Evolutionary conservation across 257 asterid species (phyloP), one percentile per base, ranked within the genome.

Genomic region (Agastache rugosa): DNA sequence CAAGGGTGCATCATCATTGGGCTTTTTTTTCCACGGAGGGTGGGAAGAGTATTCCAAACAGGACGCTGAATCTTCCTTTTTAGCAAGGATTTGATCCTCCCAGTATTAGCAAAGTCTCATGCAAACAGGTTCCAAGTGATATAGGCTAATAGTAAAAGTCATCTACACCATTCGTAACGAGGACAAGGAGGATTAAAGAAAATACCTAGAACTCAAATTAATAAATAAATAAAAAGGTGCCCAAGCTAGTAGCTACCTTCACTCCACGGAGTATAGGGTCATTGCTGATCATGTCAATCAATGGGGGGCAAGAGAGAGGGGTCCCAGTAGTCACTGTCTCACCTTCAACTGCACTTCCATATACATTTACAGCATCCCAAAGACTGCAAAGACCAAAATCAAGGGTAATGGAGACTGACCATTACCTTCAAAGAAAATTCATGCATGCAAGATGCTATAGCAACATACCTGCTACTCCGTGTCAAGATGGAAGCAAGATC

Each of bases 401-500:
- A 61, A 34, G 71, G 56, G 44, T 55, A 67, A 79, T 50, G 29
- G 54, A 76, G 58, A 67, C 69, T 67, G 47, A 69, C 60, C 51
- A 53, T 70, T 35, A 63, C 17, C 11, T 16, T 9, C 68, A 56
- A 23, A 58, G 64, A 51, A 14, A 51, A 76, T 23, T 50, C 71
- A 70, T 53, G 75, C 35, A 44, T 42, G 15, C 61, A 60, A 70
- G 16, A 51, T 78, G 66, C 12, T 48, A 50, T 4, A 61, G 63
- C 75, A 79, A 67, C 77, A 63, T 73, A 92, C 97, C 97, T 90
- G 99, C 96, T 87, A 83, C 99, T 91, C 85, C 99, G 87, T 53
- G 99, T 89, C 83, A 92, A 44, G 83, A 95, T 95, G 69, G 99
- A 92, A 78, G 98, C 98, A 78, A 95, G 99, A 87, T 95, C 99